Conservation (phyloP, 225 moss, liverwort and hornwort species). For the Ulota crispa region DNA sequence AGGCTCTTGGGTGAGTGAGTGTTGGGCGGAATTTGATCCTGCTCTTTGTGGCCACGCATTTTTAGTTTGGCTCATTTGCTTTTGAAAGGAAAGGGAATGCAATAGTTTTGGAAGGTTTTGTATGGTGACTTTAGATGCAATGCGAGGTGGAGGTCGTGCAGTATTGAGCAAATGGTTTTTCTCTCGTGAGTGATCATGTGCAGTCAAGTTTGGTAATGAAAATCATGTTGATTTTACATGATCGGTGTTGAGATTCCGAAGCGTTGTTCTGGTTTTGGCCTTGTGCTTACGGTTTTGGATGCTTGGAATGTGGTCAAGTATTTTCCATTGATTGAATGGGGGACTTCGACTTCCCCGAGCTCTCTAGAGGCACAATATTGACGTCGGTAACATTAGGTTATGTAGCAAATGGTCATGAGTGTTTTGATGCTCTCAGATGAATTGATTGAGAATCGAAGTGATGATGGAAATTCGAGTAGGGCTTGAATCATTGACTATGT, state of each 20-base stretch:
- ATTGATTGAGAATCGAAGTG: neutral
- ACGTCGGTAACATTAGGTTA: neutral
- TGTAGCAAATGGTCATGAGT: neutral
- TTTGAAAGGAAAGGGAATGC: neutral
- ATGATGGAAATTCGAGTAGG: conserved; percentile 11
- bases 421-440: conserved; percentile 1
- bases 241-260: neutral
- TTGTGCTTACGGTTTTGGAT: neutral
- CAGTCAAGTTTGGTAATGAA: neutral
- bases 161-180: neutral
- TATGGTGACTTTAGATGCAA: neutral
- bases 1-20: conserved; percentile 86
- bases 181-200: neutral
- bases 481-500: neutral
- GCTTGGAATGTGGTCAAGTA: neutral
- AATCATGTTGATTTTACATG: neutral
- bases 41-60: neutral
- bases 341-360: neutral
- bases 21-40: neutral
- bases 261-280: neutral
- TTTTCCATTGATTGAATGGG: neutral
- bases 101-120: neutral
- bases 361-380: neutral
- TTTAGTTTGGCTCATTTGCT: neutral
- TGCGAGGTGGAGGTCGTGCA: conserved; percentile 1